Conservation (phyloP, 2,329 filamentous ascomycete genomes). For the Exophiala sideris region DNA sequence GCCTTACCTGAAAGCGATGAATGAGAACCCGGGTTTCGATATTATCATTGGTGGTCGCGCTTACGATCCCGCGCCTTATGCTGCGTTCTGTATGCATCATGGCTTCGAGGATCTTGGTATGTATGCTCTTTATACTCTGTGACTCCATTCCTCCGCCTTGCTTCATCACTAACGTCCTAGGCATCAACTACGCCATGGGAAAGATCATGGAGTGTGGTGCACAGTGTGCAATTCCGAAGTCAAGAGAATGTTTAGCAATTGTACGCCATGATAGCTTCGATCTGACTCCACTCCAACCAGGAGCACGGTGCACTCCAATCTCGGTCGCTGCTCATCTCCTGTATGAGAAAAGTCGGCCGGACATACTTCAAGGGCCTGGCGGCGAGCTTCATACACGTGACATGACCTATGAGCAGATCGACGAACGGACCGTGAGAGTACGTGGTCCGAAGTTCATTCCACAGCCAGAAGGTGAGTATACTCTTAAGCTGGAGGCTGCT, state of each 20-base stretch:
- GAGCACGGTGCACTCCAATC: slow-evolving; percentile 44
- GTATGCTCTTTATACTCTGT: neutral
- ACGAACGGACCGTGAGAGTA: slow-evolving; percentile 36
- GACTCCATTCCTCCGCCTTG: neutral
- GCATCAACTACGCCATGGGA: slow-evolving; percentile 51
- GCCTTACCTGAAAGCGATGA: slow-evolving; percentile 44
- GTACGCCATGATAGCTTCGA: slow-evolving; percentile 49
- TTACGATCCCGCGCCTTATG: slow-evolving; percentile 43
- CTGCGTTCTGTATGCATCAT: slow-evolving; percentile 37
- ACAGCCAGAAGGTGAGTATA: slow-evolving; percentile 37
- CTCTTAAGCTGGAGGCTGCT: slow-evolving; percentile 51
- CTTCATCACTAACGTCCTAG: slow-evolving; percentile 20
- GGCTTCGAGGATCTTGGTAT: slow-evolving; percentile 30
- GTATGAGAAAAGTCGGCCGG: slow-evolving; percentile 54
- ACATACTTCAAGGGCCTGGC: slow-evolving; percentile 47
- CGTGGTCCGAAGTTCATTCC: slow-evolving; percentile 38
- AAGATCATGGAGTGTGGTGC: slow-evolving; percentile 56
- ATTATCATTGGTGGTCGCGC: slow-evolving; percentile 47
- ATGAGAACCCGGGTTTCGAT: slow-evolving; percentile 42
- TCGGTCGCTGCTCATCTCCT: slow-evolving; percentile 52
- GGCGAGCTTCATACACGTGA: slow-evolving; percentile 43
- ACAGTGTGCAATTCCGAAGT: slow-evolving; percentile 49
- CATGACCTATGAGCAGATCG: slow-evolving; percentile 44
- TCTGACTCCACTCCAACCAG: slow-evolving; percentile 40
- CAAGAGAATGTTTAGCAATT: slow-evolving; percentile 41